phyloP scores from a whole-genome alignment of 2,329 filamentous ascomycete species.

The Teratosphaeria viscida region DNA sequence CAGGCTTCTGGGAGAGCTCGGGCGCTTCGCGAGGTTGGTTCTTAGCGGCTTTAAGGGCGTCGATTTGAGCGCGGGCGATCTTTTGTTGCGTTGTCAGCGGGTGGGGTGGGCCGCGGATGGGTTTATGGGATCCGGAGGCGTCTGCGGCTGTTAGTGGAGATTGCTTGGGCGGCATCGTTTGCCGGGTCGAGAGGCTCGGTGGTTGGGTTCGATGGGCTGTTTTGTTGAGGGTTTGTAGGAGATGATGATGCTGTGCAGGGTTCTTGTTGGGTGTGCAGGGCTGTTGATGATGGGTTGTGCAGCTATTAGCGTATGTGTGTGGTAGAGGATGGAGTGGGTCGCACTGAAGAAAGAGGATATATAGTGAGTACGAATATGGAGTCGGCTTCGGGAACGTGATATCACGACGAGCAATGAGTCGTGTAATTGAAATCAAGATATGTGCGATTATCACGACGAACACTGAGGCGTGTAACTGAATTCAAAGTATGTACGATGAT shows the following conservation, averaged over 20 bases:
- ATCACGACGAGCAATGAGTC: not conserved
- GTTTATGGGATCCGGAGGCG: not conserved
- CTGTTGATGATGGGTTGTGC: too few relatives aligned
- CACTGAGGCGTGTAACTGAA: not conserved
- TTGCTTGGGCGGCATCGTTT: slow-evolving; percentile 2
- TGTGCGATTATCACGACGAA: not conserved
- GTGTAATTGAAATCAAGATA: not conserved
- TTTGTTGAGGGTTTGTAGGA: not conserved
- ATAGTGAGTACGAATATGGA: not conserved
- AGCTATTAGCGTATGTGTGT: too few relatives aligned
- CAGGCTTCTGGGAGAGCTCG: not conserved
- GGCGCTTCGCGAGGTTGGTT: slow-evolving; percentile 1
- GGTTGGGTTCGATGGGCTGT: not conserved
- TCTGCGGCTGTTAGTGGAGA: not conserved
- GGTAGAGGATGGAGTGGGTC: not conserved
- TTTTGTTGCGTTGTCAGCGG: slow-evolving; percentile 4
- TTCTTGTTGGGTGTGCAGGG: not conserved
- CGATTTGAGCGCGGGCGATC: not conserved
- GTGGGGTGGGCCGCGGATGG: not conserved
- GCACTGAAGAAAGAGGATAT: not conserved
- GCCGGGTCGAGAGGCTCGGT: not conserved
- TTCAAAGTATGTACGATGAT: not conserved
- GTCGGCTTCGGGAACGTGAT: not conserved
- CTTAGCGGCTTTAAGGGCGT: not conserved
- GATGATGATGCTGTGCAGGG: not conserved